These are phyloP conservation scores for Pyricularia grisea DNA, from an alignment of 2,329 filamentous ascomycete species.

Conservation along the genomic window DNA sequence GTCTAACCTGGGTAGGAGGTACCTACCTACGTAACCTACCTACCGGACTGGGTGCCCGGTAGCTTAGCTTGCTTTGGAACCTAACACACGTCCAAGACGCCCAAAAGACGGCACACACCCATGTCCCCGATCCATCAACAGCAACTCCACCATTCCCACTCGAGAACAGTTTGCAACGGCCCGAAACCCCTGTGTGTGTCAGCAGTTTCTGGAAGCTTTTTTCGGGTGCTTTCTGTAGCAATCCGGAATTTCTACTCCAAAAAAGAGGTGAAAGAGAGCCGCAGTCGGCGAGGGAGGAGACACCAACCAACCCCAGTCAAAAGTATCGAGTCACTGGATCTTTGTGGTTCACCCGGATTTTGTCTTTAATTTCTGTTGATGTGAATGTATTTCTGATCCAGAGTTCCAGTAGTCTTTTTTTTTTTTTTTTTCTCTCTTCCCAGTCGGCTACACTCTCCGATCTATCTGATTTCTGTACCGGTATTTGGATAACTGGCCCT, in stretches of 20 bases:
- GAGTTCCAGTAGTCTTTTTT: neutral
- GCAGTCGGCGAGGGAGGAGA: neutral
- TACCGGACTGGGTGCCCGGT: neutral
- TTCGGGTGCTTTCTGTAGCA: neutral
- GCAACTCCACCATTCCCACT: neutral
- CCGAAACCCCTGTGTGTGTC: neutral
- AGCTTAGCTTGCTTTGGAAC: neutral
- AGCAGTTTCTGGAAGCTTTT: constrained; percentile 3
- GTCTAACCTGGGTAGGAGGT: too few species aligned
- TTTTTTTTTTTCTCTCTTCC: too few species aligned
- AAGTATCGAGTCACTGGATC: neutral
- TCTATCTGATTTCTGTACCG: neutral
- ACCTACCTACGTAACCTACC: too few species aligned
- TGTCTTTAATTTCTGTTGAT: neutral
- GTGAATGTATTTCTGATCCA: neutral
- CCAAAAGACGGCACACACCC: neutral
- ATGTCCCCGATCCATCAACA: neutral
- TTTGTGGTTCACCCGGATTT: neutral
- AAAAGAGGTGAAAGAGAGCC: neutral
- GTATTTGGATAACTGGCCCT: neutral
- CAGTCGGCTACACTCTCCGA: neutral
- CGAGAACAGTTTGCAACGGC: neutral
- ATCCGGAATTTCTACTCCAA: neutral
- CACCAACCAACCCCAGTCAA: neutral
- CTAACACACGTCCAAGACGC: neutral